Percentiles rank a stretch among this genome's conserved stretches.
Evolutionary conservation across 176 grass and related monocot species (phyloP).

Genomic region (Eragrostis nindensis): DNA sequence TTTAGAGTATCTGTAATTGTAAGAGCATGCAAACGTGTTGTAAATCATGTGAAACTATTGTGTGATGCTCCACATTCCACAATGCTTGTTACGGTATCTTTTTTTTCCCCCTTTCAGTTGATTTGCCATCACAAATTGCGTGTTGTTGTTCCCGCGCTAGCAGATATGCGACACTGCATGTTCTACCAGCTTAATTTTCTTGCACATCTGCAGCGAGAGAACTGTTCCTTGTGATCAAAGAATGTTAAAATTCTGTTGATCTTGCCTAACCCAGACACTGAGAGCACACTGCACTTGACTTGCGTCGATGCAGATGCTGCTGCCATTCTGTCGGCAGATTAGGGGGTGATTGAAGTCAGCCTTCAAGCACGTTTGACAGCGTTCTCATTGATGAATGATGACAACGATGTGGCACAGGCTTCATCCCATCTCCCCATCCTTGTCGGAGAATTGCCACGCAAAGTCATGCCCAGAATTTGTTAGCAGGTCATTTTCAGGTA

Average conservation of each 20-base stretch:
- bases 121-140: not conserved
- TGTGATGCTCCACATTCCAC: not conserved
- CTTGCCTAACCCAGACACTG: not conserved
- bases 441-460: constrained; percentile 7
- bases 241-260: not conserved
- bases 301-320: not conserved
- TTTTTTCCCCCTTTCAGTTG: not conserved
- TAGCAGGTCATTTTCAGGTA: constrained; percentile 34
- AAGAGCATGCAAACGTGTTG: not conserved
- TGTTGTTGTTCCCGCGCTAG: not conserved
- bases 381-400: not conserved
- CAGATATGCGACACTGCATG: not conserved
- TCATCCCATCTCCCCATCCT: constrained; percentile 37
- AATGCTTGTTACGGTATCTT: not conserved
- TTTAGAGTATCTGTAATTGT: not conserved
- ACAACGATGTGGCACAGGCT: not conserved
- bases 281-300: not conserved
- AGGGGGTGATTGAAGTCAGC: not conserved
- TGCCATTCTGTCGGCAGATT: constrained; percentile 45
- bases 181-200: not conserved
- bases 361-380: constrained; percentile 16
- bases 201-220: not conserved
- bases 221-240: not conserved
- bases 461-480: constrained; percentile 27
- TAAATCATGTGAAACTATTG: not conserved